These are phyloP conservation scores for Nepenthes alata DNA, from an alignment of 179 eudicot species.

Conservation along the genomic window DNA sequence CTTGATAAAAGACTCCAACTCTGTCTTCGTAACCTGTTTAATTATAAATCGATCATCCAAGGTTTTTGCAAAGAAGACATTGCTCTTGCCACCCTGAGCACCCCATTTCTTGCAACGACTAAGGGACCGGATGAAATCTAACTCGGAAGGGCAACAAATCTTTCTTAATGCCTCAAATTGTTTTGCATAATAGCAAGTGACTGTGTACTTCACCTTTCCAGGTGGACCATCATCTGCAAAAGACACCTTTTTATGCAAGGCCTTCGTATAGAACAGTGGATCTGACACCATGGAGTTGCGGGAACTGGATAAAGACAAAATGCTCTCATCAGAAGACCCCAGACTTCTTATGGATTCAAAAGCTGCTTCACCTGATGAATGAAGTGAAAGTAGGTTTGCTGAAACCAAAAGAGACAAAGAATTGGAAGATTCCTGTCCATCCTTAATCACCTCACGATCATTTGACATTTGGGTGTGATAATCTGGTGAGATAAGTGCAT, in stretches of 20 bases:
- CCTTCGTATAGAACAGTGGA: slow-evolving; percentile 38
- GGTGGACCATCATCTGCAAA: slow-evolving; percentile 65
- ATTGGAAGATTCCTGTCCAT: slow-evolving; percentile 29
- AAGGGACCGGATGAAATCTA: slow-evolving; percentile 69
- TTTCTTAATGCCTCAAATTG: slow-evolving; percentile 74
- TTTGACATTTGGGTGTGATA: slow-evolving; percentile 48
- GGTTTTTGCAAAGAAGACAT: slow-evolving; percentile 86
- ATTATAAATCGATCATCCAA: slow-evolving; percentile 85
- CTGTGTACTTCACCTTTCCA: slow-evolving; percentile 65
- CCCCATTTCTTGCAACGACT: slow-evolving; percentile 98
- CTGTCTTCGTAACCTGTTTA: slow-evolving; percentile 93
- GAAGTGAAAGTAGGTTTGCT: slow-evolving; percentile 25
- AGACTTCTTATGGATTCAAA: slow-evolving; percentile 34
- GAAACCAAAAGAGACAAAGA: slow-evolving; percentile 31
- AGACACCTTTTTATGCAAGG: slow-evolving; percentile 54
- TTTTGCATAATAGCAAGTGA: slow-evolving; percentile 76
- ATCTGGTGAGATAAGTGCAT: slow-evolving; percentile 64
- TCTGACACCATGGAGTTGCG: slow-evolving; percentile 43
- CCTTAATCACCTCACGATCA: slow-evolving; percentile 33
- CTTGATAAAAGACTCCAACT: slow-evolving; percentile 82
- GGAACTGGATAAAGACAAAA: slow-evolving; percentile 37
- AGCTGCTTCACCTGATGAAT: slow-evolving; percentile 32
- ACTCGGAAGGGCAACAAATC: slow-evolving; percentile 59
- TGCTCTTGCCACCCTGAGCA: slow-evolving; percentile 93
- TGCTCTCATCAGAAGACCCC: slow-evolving; percentile 50